A percentile compares a stretch with the other conserved stretches of the same genome.
Conservation (phyloP, 73 alveolate species). For the Loxodes magnus region DNA sequence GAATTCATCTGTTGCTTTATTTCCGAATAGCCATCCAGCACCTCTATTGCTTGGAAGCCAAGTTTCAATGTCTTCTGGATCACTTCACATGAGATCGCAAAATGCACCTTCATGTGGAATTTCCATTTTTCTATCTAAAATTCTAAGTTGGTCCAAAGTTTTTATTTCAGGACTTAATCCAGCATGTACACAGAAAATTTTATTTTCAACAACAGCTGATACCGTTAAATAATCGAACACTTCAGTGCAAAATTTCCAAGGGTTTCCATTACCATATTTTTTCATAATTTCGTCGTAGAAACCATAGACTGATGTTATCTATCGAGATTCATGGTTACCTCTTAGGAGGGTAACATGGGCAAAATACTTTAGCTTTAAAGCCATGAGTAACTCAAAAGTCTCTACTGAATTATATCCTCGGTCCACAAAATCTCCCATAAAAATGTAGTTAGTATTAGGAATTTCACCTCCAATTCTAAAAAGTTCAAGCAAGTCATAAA, state of each 20-base stretch:
- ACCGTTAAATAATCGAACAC: slow-evolving; percentile 52
- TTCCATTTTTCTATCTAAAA: slow-evolving; percentile 64
- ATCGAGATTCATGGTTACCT: slow-evolving; percentile 74
- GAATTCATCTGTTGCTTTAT: slow-evolving; percentile 65
- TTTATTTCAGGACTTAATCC: slow-evolving; percentile 80
- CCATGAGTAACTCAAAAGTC: slow-evolving; percentile 68
- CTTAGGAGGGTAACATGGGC: slow-evolving; percentile 60
- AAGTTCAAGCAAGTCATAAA: slow-evolving; percentile 78
- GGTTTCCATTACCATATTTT: slow-evolving; percentile 76
- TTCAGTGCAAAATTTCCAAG: slow-evolving; percentile 66
- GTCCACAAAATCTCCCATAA: slow-evolving; percentile 89
- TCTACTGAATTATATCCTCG: slow-evolving; percentile 81
- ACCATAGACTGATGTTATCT: slow-evolving; percentile 9
- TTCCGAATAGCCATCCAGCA: slow-evolving; percentile 69
- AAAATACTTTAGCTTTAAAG: slow-evolving; percentile 67
- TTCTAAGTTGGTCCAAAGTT: slow-evolving; percentile 78
- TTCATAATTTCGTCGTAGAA: slow-evolving; percentile 39
- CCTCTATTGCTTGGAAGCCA: slow-evolving; percentile 62
- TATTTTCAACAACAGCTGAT: slow-evolving; percentile 75
- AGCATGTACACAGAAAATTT: slow-evolving; percentile 79
- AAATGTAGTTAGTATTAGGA: slow-evolving; percentile 45
- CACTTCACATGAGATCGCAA: slow-evolving; percentile 88
- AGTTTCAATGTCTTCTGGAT: slow-evolving; percentile 69
- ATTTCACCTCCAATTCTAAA: slow-evolving; percentile 60
- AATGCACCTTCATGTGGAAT: slow-evolving; percentile 85